Evolutionary conservation across 2,329 filamentous ascomycete genomes (phyloP).

Genomic region (Colletotrichum lentis): DNA sequence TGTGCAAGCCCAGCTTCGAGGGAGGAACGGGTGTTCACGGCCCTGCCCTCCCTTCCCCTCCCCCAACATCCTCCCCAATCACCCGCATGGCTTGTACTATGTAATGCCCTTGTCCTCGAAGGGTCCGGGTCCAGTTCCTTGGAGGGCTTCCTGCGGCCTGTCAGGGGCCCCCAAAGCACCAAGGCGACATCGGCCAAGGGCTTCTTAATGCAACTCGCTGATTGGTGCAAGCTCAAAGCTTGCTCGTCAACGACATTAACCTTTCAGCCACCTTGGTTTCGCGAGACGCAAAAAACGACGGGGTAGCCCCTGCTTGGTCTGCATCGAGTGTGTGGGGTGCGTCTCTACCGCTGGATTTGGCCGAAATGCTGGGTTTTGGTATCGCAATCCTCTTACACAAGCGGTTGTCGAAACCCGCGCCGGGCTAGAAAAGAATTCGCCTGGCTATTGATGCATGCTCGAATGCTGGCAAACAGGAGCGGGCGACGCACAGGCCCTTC

Average conservation of each 20-base stretch:
- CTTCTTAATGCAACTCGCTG: conserved; percentile 38
- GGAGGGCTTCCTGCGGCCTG: conserved; percentile 24
- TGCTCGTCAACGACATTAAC: conserved; percentile 38
- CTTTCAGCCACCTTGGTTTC: conserved; percentile 37
- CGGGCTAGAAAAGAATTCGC: conserved; percentile 9
- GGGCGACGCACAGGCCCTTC: not conserved
- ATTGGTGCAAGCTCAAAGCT: conserved; percentile 39
- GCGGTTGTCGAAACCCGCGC: conserved; percentile 24
- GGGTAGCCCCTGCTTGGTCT: conserved; percentile 32
- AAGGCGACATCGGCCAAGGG: conserved; percentile 39
- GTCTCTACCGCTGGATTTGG: conserved; percentile 32
- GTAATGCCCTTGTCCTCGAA: conserved; percentile 27
- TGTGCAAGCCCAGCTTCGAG: conserved; percentile 29
- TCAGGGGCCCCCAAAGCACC: conserved; percentile 27
- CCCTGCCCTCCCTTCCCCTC: conserved; percentile 7
- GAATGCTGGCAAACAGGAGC: not conserved
- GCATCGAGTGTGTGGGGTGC: conserved; percentile 38
- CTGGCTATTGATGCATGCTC: not conserved
- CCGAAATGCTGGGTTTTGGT: conserved; percentile 31
- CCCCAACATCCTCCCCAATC: conserved; percentile 29
- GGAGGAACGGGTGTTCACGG: conserved; percentile 15
- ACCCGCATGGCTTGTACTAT: conserved; percentile 36
- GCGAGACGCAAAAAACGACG: conserved; percentile 27
- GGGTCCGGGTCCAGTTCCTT: conserved; percentile 35
- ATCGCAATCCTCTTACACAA: conserved; percentile 37